These are phyloP conservation scores for Cytospora mali DNA, from an alignment of 2,329 filamentous ascomycete species.

Conservation along the genomic window DNA sequence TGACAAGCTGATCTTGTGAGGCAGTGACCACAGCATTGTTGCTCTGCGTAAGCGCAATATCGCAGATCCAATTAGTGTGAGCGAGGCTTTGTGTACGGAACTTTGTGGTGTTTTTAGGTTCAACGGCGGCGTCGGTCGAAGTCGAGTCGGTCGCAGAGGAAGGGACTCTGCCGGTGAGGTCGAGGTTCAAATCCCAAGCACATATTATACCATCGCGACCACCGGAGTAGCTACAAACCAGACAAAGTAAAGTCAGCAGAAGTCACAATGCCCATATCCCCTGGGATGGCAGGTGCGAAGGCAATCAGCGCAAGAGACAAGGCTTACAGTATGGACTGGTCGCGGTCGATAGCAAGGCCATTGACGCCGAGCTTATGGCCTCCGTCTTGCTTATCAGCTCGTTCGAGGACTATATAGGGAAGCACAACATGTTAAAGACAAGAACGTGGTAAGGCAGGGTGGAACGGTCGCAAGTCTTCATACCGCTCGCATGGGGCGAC, in stretches of 20 bases:
- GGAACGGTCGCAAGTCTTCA: constrained; percentile 14
- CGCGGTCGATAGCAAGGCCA: constrained; percentile 83
- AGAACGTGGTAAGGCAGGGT: constrained; percentile 8
- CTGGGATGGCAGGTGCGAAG: constrained; percentile 7
- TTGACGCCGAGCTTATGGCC: constrained; percentile 95
- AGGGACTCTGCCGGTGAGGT: constrained; percentile 48
- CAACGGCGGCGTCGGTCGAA: constrained; percentile 37
- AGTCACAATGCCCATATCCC: not conserved
- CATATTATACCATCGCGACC: constrained; percentile 95
- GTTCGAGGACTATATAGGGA: constrained; percentile 55
- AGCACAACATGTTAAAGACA: constrained; percentile 31
- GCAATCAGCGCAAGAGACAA: not conserved
- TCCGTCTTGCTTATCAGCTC: constrained; percentile 62
- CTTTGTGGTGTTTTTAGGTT: constrained; percentile 52
- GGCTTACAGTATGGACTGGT: constrained; percentile 82
- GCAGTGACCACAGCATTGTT: constrained; percentile 82
- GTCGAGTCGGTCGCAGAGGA: constrained; percentile 33
- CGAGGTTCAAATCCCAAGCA: constrained; percentile 86
- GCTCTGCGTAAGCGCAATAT: constrained; percentile 78
- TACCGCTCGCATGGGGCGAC: constrained; percentile 12
- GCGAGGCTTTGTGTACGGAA: constrained; percentile 68
- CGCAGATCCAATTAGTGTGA: constrained; percentile 96
- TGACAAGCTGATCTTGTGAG: constrained; percentile 92
- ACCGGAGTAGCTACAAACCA: constrained; percentile 76
- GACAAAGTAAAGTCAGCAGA: constrained; percentile 33